Evolutionary conservation across 2,329 filamentous ascomycete genomes (phyloP).

Genomic region (Ceratocystis huliohia): DNA sequence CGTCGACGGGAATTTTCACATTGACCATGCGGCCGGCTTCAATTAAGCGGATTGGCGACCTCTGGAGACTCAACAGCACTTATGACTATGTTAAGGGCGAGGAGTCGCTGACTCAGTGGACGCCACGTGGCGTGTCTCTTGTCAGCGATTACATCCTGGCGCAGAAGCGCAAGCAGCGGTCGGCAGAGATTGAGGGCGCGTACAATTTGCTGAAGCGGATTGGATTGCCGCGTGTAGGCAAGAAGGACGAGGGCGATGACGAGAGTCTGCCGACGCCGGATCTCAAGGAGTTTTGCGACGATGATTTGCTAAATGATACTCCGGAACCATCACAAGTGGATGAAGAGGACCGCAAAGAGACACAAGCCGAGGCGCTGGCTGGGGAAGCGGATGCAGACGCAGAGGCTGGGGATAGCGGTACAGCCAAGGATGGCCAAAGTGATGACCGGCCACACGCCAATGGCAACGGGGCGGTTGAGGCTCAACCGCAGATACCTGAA

Average conservation of each 20-base stretch:
- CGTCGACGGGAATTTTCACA: slow-evolving; percentile 75
- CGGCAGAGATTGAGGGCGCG: slow-evolving; percentile 67
- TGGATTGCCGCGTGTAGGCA: slow-evolving; percentile 26
- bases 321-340: slow-evolving; percentile 39
- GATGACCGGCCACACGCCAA: not conserved
- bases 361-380: slow-evolving; percentile 23
- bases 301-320: slow-evolving; percentile 46
- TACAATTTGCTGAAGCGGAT: slow-evolving; percentile 53
- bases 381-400: slow-evolving; percentile 22
- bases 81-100: slow-evolving; percentile 96
- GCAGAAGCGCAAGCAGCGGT: slow-evolving; percentile 58
- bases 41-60: slow-evolving; percentile 79
- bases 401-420: not conserved
- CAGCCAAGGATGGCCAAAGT: not conserved
- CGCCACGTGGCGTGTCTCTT: slow-evolving; percentile 75
- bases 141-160: slow-evolving; percentile 75
- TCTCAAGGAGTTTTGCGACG: slow-evolving; percentile 29
- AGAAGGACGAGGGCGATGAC: slow-evolving; percentile 24
- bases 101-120: slow-evolving; percentile 73
- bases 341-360: slow-evolving; percentile 25
- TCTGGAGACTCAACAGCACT: slow-evolving; percentile 92
- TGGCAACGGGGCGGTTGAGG: not conserved
- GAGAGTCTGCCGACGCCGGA: slow-evolving; percentile 25
- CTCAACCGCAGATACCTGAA: slow-evolving; percentile 25
- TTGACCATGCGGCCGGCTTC: slow-evolving; percentile 75